A percentile compares a stretch with the other conserved stretches of the same genome.
These are phyloP conservation scores for Moricandia arvensis DNA, from an alignment of 345 rosid species.

Conservation along the genomic window DNA sequence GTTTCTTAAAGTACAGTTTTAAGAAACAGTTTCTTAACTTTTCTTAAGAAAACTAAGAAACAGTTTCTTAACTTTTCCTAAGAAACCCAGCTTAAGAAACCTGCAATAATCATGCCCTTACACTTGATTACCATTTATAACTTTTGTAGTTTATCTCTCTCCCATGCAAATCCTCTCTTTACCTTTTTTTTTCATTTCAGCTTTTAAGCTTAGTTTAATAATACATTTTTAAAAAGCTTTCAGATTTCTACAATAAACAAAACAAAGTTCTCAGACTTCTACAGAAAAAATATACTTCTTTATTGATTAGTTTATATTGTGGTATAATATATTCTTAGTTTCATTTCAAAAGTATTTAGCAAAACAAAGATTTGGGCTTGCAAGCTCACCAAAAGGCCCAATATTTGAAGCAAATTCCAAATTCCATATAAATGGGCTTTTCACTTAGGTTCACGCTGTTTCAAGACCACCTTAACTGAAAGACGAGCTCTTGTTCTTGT, in stretches of 20 bases:
- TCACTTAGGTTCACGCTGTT: neutral
- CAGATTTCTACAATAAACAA: neutral
- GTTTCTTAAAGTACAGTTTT: too few species aligned
- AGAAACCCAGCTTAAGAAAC: too few species aligned
- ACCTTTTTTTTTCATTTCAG: neutral
- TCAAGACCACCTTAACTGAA: conserved; percentile 17
- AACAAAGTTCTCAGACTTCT: neutral
- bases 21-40: too few species aligned
- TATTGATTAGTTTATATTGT: neutral
- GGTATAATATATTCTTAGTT: neutral
- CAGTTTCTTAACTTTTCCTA: too few species aligned
- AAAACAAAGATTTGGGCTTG: neutral
- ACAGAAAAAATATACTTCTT: neutral
- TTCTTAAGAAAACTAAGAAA: too few species aligned
- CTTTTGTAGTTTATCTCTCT: neutral
- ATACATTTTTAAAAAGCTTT: neutral
- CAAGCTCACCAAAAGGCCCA: neutral
- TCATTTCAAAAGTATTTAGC: neutral
- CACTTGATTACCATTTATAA: conserved; percentile 26
- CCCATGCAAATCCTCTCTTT: conserved; percentile 22
- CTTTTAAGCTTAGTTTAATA: neutral
- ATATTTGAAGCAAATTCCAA: neutral
- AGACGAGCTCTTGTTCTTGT: neutral
- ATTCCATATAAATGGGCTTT: conserved; percentile 1
- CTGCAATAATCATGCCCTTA: too few species aligned